A percentile compares a stretch with the other conserved stretches of the same genome.
These are phyloP conservation scores for Coemansia reversa DNA, from an alignment of 192 early-diverging fungal genomes.

Conservation along the genomic window DNA sequence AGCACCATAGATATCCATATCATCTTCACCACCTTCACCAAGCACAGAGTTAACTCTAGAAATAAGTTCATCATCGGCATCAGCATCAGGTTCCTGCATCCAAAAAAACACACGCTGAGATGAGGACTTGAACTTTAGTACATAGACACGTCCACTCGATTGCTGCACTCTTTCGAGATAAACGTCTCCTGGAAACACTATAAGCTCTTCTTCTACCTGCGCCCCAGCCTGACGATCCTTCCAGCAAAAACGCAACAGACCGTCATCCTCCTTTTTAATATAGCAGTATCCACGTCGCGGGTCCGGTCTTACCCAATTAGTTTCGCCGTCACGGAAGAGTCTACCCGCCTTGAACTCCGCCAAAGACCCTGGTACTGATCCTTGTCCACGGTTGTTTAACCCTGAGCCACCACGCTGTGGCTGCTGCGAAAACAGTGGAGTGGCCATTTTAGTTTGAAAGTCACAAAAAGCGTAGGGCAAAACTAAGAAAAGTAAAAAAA, in stretches of 20 bases:
- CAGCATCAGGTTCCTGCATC: conserved; percentile 70
- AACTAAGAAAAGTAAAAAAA: no score
- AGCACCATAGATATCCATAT: conserved; percentile 16
- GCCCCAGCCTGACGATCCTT: conserved; percentile 57
- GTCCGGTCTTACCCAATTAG: conserved; percentile 71
- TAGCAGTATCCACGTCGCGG: conserved; percentile 61
- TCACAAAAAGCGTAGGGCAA: no score
- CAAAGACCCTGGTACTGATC: conserved; percentile 16
- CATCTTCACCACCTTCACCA: conserved; percentile 27
- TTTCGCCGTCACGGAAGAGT: conserved; percentile 63
- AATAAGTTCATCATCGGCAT: conserved; percentile 60
- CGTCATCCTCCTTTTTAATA: conserved; percentile 59
- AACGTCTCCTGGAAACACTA: conserved; percentile 78
- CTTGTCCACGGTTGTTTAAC: background rate
- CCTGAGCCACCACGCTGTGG: conserved; percentile 8
- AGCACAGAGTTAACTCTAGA: conserved; percentile 61
- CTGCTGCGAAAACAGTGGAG: conserved; percentile 28
- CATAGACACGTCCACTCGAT: conserved; percentile 69
- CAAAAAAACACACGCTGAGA: conserved; percentile 79
- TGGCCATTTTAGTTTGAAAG: conserved; percentile 18
- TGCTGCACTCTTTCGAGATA: conserved; percentile 59
- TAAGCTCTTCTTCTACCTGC: conserved; percentile 58
- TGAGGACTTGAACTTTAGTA: conserved; percentile 80
- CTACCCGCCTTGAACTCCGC: conserved; percentile 74
- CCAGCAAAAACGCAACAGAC: conserved; percentile 79